These are phyloP conservation scores for Botrytis tulipae DNA, from an alignment of 2,329 filamentous ascomycete species.

Conservation along the genomic window DNA sequence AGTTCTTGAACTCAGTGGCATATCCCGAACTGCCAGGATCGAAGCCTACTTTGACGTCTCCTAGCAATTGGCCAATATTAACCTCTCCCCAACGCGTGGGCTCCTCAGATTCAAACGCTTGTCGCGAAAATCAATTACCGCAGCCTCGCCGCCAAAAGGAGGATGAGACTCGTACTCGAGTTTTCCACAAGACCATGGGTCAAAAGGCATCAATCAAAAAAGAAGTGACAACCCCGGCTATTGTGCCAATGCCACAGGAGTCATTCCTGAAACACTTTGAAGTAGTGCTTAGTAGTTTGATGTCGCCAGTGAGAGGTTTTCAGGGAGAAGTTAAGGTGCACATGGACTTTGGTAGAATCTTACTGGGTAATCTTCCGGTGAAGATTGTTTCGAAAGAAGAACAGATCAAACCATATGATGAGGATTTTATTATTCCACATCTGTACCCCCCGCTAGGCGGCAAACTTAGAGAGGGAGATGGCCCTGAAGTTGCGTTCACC, in stretches of 20 bases:
- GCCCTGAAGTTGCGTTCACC: constrained; percentile 29
- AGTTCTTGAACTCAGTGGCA: neutral
- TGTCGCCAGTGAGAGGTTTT: constrained; percentile 31
- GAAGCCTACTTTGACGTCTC: neutral
- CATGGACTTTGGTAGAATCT: constrained; percentile 36
- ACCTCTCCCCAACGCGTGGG: neutral
- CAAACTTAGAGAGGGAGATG: constrained; percentile 7
- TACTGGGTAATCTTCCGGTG: constrained; percentile 25
- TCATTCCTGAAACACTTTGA: constrained; percentile 28
- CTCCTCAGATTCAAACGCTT: neutral
- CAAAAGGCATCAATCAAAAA: constrained; percentile 25
- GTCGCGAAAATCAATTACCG: neutral
- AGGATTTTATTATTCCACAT: neutral
- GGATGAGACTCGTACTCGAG: constrained; percentile 26
- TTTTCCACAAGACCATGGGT: constrained; percentile 34
- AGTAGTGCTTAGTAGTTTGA: constrained; percentile 25
- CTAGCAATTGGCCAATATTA: neutral
- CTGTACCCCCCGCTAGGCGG: constrained; percentile 9
- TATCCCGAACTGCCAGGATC: neutral
- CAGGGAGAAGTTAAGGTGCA: constrained; percentile 31
- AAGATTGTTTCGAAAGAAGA: constrained; percentile 23
- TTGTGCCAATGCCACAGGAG: constrained; percentile 14
- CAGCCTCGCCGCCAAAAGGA: constrained; percentile 19
- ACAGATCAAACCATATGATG: neutral
- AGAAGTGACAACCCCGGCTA: neutral